A percentile compares a stretch with the other conserved stretches of the same genome.
Evolutionary conservation across 257 asterid genomes (phyloP).

Genomic region (Henckelia pumila): DNA sequence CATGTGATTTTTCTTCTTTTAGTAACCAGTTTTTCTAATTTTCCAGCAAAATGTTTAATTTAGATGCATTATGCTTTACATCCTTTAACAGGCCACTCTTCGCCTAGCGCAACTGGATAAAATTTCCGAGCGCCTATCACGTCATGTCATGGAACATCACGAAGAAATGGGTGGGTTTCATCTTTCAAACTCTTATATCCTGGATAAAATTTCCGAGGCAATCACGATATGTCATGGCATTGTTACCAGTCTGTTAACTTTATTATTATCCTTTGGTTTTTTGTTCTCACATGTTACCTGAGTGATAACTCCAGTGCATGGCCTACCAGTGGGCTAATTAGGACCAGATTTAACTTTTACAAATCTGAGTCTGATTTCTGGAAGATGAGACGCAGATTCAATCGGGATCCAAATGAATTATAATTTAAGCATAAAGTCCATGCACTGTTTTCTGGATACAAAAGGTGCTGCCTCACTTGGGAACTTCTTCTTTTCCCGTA

Average conservation of each 20-base stretch:
- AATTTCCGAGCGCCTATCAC: conserved; percentile 85
- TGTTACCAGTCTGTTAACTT: neutral
- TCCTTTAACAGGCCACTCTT: conserved; percentile 77
- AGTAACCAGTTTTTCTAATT: conserved; percentile 17
- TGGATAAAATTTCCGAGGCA: too few relatives aligned
- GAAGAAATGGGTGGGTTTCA: conserved; percentile 93
- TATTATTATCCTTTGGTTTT: neutral
- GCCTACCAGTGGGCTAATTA: neutral
- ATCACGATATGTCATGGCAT: too few relatives aligned
- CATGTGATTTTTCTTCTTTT: conserved; percentile 6
- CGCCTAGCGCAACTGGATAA: conserved; percentile 85
- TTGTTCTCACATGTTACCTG: neutral
- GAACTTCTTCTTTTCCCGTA: too few relatives aligned
- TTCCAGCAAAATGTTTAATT: conserved; percentile 22
- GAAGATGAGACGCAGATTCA: neutral
- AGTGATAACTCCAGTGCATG: neutral
- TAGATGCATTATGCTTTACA: conserved; percentile 34
- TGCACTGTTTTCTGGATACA: too few relatives aligned
- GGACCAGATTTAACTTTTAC: neutral
- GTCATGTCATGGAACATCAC: conserved; percentile 96
- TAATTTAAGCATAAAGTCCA: too few relatives aligned
- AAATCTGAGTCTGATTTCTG: neutral
- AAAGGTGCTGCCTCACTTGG: too few relatives aligned
- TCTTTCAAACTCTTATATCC: conserved; percentile 22
- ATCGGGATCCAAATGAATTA: too few relatives aligned